Conservation (phyloP, 495 filamentous ascomycete species). For the Halenospora varia region DNA sequence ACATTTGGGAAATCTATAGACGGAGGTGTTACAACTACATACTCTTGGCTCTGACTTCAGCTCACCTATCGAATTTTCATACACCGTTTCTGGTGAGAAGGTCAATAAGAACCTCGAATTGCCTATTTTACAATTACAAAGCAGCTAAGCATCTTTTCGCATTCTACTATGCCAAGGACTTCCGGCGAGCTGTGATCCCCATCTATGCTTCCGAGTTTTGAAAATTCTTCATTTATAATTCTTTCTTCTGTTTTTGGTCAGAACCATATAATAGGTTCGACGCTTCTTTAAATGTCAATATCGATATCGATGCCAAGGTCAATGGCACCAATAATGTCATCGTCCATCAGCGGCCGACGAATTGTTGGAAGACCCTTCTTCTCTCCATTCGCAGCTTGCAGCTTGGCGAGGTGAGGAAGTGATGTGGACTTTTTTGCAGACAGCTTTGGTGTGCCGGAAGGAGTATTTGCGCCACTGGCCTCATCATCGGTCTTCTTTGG, state of each 20-base stretch:
- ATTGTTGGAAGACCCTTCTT: slow-evolving; percentile 60
- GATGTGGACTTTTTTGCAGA: slow-evolving; percentile 22
- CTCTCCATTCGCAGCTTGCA: slow-evolving; percentile 49
- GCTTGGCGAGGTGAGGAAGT: slow-evolving; percentile 44
- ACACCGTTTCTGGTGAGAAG: too few relatives aligned
- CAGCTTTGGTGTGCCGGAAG: slow-evolving; percentile 23
- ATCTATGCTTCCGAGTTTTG: neutral
- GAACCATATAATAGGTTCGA: neutral
- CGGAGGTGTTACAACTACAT: too few relatives aligned
- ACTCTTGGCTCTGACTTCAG: too few relatives aligned
- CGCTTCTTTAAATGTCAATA: slow-evolving; percentile 17
- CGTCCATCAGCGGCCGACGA: slow-evolving; percentile 70
- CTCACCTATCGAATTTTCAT: too few relatives aligned
- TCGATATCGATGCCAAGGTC: slow-evolving; percentile 70
- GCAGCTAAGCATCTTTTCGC: too few relatives aligned
- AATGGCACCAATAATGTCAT: slow-evolving; percentile 77
- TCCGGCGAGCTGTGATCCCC: neutral
- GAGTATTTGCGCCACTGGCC: slow-evolving; percentile 37
- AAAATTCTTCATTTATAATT: neutral
- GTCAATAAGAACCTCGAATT: too few relatives aligned
- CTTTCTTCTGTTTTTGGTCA: neutral
- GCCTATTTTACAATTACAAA: too few relatives aligned
- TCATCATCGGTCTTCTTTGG: slow-evolving; percentile 22
- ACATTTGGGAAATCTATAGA: too few relatives aligned
- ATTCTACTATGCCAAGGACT: neutral